Conservation (phyloP, 805 yeast genomes). For the Starmerella davenportii region DNA sequence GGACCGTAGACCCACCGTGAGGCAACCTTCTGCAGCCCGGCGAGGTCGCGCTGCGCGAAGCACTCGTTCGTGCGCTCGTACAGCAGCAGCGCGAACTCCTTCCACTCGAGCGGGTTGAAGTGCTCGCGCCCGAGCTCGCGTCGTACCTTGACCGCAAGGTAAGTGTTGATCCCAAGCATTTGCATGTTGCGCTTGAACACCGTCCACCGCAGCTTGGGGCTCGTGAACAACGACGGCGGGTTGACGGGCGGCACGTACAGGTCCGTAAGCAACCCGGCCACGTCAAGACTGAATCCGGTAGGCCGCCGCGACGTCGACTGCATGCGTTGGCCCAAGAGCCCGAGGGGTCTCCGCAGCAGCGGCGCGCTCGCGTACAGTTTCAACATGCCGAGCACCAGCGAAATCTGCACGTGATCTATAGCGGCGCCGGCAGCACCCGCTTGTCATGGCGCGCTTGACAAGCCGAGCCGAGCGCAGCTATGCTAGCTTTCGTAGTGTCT, state of each 20-base stretch:
- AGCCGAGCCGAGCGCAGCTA: too few relatives aligned
- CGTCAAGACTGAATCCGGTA: slow-evolving; percentile 15
- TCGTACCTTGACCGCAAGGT: slow-evolving; percentile 18
- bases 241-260: slow-evolving; percentile 25
- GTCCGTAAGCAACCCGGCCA: slow-evolving; percentile 18
- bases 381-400: not conserved
- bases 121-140: slow-evolving; percentile 16
- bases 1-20: slow-evolving; percentile 51
- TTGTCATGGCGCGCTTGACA: too few relatives aligned
- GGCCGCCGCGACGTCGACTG: not conserved
- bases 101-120: slow-evolving; percentile 48
- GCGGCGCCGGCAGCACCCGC: too few relatives aligned
- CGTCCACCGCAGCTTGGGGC: slow-evolving; percentile 17
- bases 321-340: not conserved
- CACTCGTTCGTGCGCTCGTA: slow-evolving; percentile 66
- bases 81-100: slow-evolving; percentile 61
- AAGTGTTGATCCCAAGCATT: slow-evolving; percentile 17
- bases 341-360: not conserved
- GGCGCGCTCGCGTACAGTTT: not conserved
- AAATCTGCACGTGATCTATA: too few relatives aligned
- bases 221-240: slow-evolving; percentile 17
- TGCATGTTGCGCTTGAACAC: slow-evolving; percentile 16
- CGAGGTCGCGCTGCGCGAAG: slow-evolving; percentile 45
- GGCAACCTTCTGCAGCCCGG: slow-evolving; percentile 28
- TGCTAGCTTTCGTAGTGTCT: too few relatives aligned